Percentiles rank a stretch among this genome's conserved stretches.
Evolutionary conservation across 768 basidiomycete genomes (phyloP).

Genomic region (Kwoniella newhampshirensis): DNA sequence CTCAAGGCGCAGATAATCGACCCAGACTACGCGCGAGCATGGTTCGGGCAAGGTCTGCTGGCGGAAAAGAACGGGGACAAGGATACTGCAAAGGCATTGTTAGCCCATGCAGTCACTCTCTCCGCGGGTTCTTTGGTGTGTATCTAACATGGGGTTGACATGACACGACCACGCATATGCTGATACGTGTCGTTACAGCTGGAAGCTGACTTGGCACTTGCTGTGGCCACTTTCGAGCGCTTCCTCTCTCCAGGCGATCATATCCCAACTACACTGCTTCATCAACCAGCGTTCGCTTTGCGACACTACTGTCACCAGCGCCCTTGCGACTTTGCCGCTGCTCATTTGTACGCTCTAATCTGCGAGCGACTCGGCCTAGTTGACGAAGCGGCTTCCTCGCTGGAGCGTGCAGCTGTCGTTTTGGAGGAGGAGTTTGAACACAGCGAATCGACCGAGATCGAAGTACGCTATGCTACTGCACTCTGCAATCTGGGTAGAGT

Average conservation of each 20-base stretch:
- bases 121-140: slow-evolving; percentile 53
- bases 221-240: slow-evolving; percentile 62
- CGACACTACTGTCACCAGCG: slow-evolving; percentile 69
- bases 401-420: slow-evolving; percentile 65
- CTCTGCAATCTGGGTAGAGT: slow-evolving; percentile 79
- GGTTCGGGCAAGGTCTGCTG: slow-evolving; percentile 72
- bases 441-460: slow-evolving; percentile 73
- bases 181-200: slow-evolving; percentile 58
- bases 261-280: slow-evolving; percentile 58
- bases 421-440: slow-evolving; percentile 88
- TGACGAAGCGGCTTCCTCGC: slow-evolving; percentile 62
- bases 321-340: slow-evolving; percentile 69
- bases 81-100: slow-evolving; percentile 64
- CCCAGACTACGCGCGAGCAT: slow-evolving; percentile 81
- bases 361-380: slow-evolving; percentile 78
- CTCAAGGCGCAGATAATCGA: slow-evolving; percentile 85
- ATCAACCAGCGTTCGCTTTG: slow-evolving; percentile 77
- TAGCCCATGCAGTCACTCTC: slow-evolving; percentile 52
- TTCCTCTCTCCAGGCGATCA: slow-evolving; percentile 28
- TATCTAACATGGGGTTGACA: not conserved
- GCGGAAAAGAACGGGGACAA: slow-evolving; percentile 55
- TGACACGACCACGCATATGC: not conserved
- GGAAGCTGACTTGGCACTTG: slow-evolving; percentile 75
- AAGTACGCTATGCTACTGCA: slow-evolving; percentile 75
- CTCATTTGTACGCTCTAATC: slow-evolving; percentile 80